Base-by-base conservation (phyloP, 2,329 filamentous ascomycete genomes). In the Plectosphaerella cucumerina region DNA sequence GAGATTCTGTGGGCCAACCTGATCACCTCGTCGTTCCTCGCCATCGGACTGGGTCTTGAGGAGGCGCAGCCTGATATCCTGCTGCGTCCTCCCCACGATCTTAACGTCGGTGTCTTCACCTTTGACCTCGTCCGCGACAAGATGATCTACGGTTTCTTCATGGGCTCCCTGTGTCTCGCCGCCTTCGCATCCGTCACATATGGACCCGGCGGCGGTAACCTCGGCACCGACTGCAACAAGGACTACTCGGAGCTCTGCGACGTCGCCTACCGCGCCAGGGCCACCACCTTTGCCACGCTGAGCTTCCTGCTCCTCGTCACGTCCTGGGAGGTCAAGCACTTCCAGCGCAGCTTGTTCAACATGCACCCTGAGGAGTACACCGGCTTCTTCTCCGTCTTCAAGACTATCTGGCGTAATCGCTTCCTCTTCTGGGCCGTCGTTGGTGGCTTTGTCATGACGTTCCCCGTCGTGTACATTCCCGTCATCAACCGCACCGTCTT, bases 1-100 rank as follows among this genome's bases (percentile, higher is more conserved):
- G 85, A 90, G 62, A 88, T 89, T 60, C 77, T 90, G 31, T 90
- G 86, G 86, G 84, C 87, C 55, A 90, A 89, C 63, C 81, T 90
- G 61, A 79, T 89, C 49, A 90, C 86, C 2, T 87, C 84, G 1
- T 86, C 82, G 6, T 80, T 88, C 58, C 76, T 87, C 1, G 87
- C 87, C 41, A 82, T 90, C 59, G 86, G 86, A 49, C 76, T 90
- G 0, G 87, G 86, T 6, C 81, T 89, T 53, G 87, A 90, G 61
- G 76, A 83, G 51, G 84, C 85, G 1, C 78, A 84, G 31, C 80
- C 83, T 1, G 85, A 89, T 62, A 82, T 90, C 54, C 80, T 89
- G 62, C 64, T 72, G 6, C 82, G 86, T 1, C 82, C 84, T 2
- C 87, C 86, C 6, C 83, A 86, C 55, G 75, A 75, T 56, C 71